Evolutionary conservation across 1,284 basidiomycete species (phyloP), one percentile per base, ranked within the genome.

Genomic region (Trametes polyzona): DNA sequence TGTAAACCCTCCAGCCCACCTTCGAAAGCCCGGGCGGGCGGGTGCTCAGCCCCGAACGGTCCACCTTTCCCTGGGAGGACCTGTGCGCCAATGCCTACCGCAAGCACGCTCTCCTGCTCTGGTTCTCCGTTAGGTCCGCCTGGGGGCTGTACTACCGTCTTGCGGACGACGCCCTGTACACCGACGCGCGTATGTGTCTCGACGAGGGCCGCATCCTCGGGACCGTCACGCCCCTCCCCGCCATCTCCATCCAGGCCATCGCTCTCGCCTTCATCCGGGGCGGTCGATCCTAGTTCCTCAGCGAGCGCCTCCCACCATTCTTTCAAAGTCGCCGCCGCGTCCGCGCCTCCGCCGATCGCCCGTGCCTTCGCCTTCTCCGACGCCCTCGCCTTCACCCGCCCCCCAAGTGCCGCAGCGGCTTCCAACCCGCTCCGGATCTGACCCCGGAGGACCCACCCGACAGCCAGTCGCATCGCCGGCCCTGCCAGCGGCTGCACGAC

Each of bases 401-500:
- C 71, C 9, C 76, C 48, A 23, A 69, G 47, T 17, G 56, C 46
- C 24, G 71, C 71, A 16, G 75, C 37, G 36, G 59, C 61, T 40
- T 76, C 74, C 21, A 82, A 61, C 27, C 55, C 64, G 0, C 47
- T 61, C 43, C 65, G 64, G 8, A 78, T 61, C 58, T 76, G 73
- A 36, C 70, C 65, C 30, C 73, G 70, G 16, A 80, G 33, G 2
- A 70, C 61, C 27, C 62, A 61, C 12, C 61, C 50, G 9, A 68
- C 48, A 30, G 74, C 61, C 1, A 63, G 40, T 0, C 72, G 63
- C 19, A 75, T 72, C 6, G 73, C 39, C 0, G 78, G 76, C 4
- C 73, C 76, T 0, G 76, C 73, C 14, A 82, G 69, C 0, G 78
- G 80, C 57, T 81, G 76, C n/a, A 81, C 55, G 9, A 80, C 52